Conservation (phyloP, 179 eudicot species). For the Spergularia azorica region DNA sequence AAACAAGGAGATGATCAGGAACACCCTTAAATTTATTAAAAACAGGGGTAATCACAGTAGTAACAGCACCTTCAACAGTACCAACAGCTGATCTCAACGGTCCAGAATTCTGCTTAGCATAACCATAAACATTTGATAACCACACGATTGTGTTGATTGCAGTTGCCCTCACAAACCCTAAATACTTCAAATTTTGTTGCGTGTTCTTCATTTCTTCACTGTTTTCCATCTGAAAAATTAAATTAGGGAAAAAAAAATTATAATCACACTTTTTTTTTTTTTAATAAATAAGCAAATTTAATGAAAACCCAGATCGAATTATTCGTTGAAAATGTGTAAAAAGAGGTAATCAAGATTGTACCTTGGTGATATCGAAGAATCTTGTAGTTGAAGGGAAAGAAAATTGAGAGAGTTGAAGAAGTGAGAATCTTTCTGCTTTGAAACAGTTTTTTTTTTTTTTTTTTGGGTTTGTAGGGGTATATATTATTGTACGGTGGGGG, state of each 20-base stretch:
- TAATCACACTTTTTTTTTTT: neutral
- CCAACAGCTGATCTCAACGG: constrained; percentile 44
- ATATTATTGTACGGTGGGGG: constrained; percentile 8
- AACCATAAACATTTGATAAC: constrained; percentile 41
- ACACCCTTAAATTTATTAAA: constrained; percentile 41
- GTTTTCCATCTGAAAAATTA: constrained; percentile 31
- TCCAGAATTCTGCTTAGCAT: constrained; percentile 56
- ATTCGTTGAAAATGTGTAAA: neutral
- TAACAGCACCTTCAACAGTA: constrained; percentile 48
- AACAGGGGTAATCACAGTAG: constrained; percentile 47
- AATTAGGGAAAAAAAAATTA: neutral
- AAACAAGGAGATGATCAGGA: constrained; percentile 48
- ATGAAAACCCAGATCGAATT: neutral
- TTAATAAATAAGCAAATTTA: neutral
- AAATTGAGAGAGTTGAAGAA: neutral
- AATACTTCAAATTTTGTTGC: constrained; percentile 41
- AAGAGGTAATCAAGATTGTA: neutral
- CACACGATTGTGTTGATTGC: constrained; percentile 43
- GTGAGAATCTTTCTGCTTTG: neutral
- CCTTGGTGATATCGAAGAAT: constrained; percentile 23
- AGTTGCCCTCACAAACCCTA: constrained; percentile 47
- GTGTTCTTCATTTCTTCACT: constrained; percentile 27
- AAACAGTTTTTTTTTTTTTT: neutral
- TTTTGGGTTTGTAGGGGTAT: neutral
- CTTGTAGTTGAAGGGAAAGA: constrained; percentile 6